These are phyloP conservation scores for Fusarium coicis DNA, from an alignment of 2,329 filamentous ascomycete species.

Conservation along the genomic window DNA sequence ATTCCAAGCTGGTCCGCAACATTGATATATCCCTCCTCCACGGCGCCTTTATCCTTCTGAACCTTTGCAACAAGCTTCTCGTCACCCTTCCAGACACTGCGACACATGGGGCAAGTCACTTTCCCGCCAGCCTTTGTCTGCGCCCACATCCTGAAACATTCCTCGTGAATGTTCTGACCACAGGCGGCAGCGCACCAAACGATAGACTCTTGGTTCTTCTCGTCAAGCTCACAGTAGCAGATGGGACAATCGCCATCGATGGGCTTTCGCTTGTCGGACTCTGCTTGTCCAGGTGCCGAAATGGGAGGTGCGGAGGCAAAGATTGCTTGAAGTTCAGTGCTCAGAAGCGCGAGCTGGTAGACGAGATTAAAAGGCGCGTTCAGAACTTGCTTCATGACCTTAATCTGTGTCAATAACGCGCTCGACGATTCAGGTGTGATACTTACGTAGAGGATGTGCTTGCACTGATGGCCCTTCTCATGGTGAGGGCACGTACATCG, in stretches of 20 bases:
- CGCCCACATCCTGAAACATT: slow-evolving; percentile 67
- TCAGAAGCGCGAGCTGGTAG: slow-evolving; percentile 71
- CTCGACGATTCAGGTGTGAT: fast-evolving
- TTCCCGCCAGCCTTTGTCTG: slow-evolving; percentile 52
- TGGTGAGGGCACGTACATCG: slow-evolving; percentile 68
- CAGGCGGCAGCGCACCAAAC: slow-evolving; percentile 65
- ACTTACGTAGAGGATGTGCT: slow-evolving; percentile 70
- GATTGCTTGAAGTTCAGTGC: slow-evolving; percentile 67
- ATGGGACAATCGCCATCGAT: slow-evolving; percentile 67
- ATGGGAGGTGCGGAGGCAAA: slow-evolving; percentile 65
- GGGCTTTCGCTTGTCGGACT: slow-evolving; percentile 56
- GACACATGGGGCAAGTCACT: slow-evolving; percentile 71
- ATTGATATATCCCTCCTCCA: slow-evolving; percentile 70
- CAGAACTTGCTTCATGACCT: slow-evolving; percentile 69
- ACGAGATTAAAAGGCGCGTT: slow-evolving; percentile 65
- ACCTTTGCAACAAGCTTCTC: slow-evolving; percentile 55
- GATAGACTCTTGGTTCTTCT: slow-evolving; percentile 48
- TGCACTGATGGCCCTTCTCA: slow-evolving; percentile 67
- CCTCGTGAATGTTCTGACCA: slow-evolving; percentile 65
- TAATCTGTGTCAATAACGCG: background rate
- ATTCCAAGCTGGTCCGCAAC: slow-evolving; percentile 70
- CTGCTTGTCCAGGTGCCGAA: slow-evolving; percentile 47
- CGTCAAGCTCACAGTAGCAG: slow-evolving; percentile 62
- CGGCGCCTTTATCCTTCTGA: slow-evolving; percentile 53
- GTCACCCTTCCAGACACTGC: slow-evolving; percentile 65